These are phyloP conservation scores for Telfairia occidentalis DNA, from an alignment of 331 rosid genomes.

Conservation along the genomic window DNA sequence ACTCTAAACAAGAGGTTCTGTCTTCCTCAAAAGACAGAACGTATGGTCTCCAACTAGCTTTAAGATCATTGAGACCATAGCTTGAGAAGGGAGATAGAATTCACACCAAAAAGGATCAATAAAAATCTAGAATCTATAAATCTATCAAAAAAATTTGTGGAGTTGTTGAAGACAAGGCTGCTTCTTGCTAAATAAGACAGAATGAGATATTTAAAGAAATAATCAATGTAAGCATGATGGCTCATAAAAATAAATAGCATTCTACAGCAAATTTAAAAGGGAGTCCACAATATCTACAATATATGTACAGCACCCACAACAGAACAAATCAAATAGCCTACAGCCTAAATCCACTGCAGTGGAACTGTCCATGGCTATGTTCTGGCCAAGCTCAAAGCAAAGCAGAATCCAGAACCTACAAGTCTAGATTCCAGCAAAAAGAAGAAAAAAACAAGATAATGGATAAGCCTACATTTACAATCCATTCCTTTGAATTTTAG, in stretches of 20 bases:
- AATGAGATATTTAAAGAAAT: not conserved
- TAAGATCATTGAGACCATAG: too few relatives aligned
- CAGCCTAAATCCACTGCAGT: not conserved
- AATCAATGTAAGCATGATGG: not conserved
- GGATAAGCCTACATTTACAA: constrained; percentile 4
- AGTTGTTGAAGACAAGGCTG: not conserved
- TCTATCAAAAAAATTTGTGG: not conserved
- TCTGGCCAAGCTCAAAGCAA: constrained; percentile 8
- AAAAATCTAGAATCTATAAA: not conserved
- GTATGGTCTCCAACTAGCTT: too few relatives aligned
- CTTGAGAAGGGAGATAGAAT: too few relatives aligned
- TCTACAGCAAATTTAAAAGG: not conserved
- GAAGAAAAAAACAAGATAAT: not conserved
- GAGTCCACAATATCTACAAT: constrained; percentile 9
- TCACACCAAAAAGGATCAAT: too few relatives aligned
- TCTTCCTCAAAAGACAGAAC: too few relatives aligned
- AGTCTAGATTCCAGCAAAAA: not conserved
- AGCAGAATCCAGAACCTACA: not conserved
- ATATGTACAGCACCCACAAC: constrained; percentile 1
- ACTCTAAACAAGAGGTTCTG: too few relatives aligned
- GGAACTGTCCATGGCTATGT: not conserved
- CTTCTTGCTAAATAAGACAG: not conserved
- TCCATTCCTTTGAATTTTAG: constrained; percentile 7
- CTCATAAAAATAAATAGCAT: not conserved
- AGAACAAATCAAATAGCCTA: not conserved